Evolutionary conservation across 2,329 filamentous ascomycete genomes (phyloP), one percentile per base, ranked within the genome.

Genomic region (Sporothrix sp.): DNA sequence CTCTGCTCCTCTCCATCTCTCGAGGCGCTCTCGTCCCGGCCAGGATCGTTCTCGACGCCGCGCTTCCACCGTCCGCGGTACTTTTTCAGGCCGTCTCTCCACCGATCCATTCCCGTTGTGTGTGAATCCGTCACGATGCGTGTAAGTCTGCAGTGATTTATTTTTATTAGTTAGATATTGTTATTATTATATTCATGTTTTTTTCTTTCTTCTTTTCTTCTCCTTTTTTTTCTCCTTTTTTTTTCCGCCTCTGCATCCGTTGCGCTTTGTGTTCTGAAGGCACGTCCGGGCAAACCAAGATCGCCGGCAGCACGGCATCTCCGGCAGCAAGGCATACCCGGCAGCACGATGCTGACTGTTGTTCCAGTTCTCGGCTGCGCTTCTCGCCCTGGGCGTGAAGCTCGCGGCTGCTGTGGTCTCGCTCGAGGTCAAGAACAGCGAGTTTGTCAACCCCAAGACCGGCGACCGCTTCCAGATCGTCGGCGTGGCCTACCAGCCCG

Each of bases 401-500:
- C 64, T 74, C 36, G 75, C 72, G 46, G 68, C 70, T 48, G 81
- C 81, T 48, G 76, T 84, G 47, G 71, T 71, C 53, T 65, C 78
- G 9, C 72, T 84, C 47, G 70, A 73, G 53, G 71, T 82, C 54
- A 60, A 76, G 52, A 78, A 77, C 57, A 71, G 70, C 53, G 69
- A 79, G 60, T 81, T 84, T 53, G 70, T 83, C 64, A 79, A 82
- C 65, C 68, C 75, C 37, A 66, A 67, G 52, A 77, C 72, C 20
- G 77, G 78, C 54, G 70, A 78, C 60, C 74, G 74, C 55, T 83
- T 84, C 66, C 78, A 84, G 68, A 72, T 85, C 54, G 73, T 82
- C 46, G 82, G 82, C 58, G 74, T 82, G 58, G 82, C 81, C 61
- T 85, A 85, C 67, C 82, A 85, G 64, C 81, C 81, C 38, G 81